Percentiles rank a stretch among this genome's conserved stretches.
phyloP scores from a whole-genome alignment of 495 filamentous ascomycete genomes.

The Hyaloscypha bicolor region DNA sequence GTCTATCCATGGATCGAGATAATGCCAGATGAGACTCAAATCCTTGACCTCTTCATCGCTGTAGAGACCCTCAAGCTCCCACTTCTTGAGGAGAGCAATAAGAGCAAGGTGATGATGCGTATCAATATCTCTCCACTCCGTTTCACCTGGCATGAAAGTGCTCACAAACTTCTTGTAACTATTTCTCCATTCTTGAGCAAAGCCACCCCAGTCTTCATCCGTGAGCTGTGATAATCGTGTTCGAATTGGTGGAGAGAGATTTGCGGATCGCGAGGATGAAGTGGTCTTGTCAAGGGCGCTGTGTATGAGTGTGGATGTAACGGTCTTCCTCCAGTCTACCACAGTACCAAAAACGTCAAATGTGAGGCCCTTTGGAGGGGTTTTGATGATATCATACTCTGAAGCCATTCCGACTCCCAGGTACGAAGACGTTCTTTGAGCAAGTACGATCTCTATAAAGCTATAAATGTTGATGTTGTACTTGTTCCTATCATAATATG shows the following conservation, averaged over 20 bases:
- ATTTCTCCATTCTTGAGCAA: constrained; percentile 69
- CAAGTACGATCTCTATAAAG: too few relatives aligned
- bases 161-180: constrained; percentile 63
- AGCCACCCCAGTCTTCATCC: constrained; percentile 56
- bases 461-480: too few relatives aligned
- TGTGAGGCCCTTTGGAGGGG: constrained; percentile 46
- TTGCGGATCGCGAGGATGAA: constrained; percentile 33
- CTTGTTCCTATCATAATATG: too few relatives aligned
- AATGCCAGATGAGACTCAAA: constrained; percentile 69
- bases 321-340: constrained; percentile 69
- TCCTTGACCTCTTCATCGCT: constrained; percentile 54
- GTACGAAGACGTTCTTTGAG: background rate
- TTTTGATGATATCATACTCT: constrained; percentile 18
- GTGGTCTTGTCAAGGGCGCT: constrained; percentile 45
- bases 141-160: constrained; percentile 50
- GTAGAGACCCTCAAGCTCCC: constrained; percentile 60
- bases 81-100: constrained; percentile 53
- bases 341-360: constrained; percentile 76
- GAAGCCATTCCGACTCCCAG: constrained; percentile 6
- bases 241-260: constrained; percentile 49
- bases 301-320: constrained; percentile 56
- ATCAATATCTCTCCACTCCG: constrained; percentile 59
- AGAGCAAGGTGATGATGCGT: constrained; percentile 68
- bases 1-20: constrained; percentile 70
- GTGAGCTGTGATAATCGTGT: constrained; percentile 52